Base-by-base conservation (phyloP, 345 rosid species). In the Boechera divaricarpa region DNA sequence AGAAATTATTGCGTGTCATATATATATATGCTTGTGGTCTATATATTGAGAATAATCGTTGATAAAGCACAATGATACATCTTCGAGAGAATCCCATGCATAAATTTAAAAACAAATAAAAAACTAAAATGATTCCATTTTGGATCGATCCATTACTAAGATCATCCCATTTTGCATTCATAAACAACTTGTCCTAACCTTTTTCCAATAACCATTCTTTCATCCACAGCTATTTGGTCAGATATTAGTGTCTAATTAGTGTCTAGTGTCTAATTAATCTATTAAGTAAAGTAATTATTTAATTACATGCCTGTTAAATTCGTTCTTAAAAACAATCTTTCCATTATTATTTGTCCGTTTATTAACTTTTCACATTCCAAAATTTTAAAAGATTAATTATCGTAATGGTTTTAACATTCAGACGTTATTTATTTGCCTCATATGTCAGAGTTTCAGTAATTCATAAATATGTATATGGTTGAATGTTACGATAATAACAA, bases 71-170 rank as follows among this genome's bases (percentile, higher is more conserved):
- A 56, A 70, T 70, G 69, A 77, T 70, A 63, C 76, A 63, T 55
- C 68, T 47, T 64, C 72, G 13, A 70, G 67, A 64, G 77, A 71
- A 77, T 77, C 80, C 80, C 80, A 77, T 77, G 80, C 72, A 77
- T 70, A 51, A 6, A 11, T 60, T 31, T 18, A 0, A 59, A 55
- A 49, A 44, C 4, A 13, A 54, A 56, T 8, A 1, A 16, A 21
- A 65, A 57, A 11, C 15, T 28, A 48, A 75, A 47, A 45, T 47
- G 59, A 58, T 12, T 32, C 21, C 29, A 45, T 47, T 56, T 36
- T 59, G 48, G 77, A 64, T 54, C 59, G 49, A 66, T 31, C 21
- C 52, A 63, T 52, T 36, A 73, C 63, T 7, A 41, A 36, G 24
- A 64, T 72, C 41, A 48, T 36, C 59, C n/a, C 58, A 33, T 33